Evolutionary conservation across 202 grass and related monocot genomes (phyloP).

Genomic region (Schoenoplectus triqueter): DNA sequence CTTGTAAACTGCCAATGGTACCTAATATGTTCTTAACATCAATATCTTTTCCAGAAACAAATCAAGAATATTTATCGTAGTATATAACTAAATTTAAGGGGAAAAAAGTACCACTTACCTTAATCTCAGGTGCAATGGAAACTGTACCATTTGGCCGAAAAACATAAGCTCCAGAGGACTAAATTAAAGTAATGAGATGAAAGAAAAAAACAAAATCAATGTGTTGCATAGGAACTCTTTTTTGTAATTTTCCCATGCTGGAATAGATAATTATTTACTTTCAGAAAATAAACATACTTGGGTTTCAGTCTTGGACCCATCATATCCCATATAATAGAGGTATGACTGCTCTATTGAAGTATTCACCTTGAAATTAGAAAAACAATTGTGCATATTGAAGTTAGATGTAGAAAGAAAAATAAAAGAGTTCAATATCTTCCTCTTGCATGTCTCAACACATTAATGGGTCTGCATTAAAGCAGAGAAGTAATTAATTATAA

Average conservation of each 20-base stretch:
- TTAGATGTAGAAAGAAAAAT: not conserved
- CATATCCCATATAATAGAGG: slow-evolving; percentile 50
- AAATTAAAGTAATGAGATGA: slow-evolving; percentile 28
- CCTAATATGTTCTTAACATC: slow-evolving; percentile 33
- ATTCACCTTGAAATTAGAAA: slow-evolving; percentile 50
- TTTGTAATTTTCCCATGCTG: not conserved
- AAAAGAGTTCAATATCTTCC: not conserved
- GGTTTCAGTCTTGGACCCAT: slow-evolving; percentile 35
- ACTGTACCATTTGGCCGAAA: slow-evolving; percentile 55
- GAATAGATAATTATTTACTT: slow-evolving; percentile 9
- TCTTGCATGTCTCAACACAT: not conserved
- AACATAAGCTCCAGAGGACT: slow-evolving; percentile 64
- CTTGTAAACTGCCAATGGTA: slow-evolving; percentile 44
- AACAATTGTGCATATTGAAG: slow-evolving; percentile 9
- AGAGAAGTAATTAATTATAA: slow-evolving; percentile 1
- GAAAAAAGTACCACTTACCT: slow-evolving; percentile 36
- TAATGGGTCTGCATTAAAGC: not conserved
- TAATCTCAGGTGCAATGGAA: slow-evolving; percentile 35
- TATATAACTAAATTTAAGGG: not conserved
- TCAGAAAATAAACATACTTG: slow-evolving; percentile 22
- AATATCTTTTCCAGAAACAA: slow-evolving; percentile 14
- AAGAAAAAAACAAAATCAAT: slow-evolving; percentile 27
- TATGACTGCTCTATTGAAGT: slow-evolving; percentile 53
- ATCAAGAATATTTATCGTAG: not conserved
- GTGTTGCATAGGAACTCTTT: not conserved